Evolutionary conservation across 768 basidiomycete species (phyloP), one percentile per base, ranked within the genome.

Genomic region (Leccinum boreale): DNA sequence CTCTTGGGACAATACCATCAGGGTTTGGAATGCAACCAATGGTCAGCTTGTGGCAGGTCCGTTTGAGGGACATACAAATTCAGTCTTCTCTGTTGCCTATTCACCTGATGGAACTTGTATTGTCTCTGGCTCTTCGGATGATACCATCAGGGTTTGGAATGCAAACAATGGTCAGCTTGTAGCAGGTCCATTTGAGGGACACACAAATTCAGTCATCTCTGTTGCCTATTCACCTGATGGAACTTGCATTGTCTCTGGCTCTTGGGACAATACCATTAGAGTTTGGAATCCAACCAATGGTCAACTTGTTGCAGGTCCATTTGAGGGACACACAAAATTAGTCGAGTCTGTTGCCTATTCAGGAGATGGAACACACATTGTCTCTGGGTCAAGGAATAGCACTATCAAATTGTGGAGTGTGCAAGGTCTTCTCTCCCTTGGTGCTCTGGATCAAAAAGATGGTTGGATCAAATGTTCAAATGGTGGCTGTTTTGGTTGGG

Each of bases 231-330:
- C 42, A 44, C 42, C 42, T 44, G n/a, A 44, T 44, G 42, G 42
- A 9, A 44, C 9, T n/a, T 7, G 8, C 10, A 11, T 44, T 21
- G 19, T 5, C 17, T 44, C 42, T 44, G 42, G 42, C 42, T 44
- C 42, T 0, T 1, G 0, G 0, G 42, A 44, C 5, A 21, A 19
- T 0, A 19, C 19, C 10, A 44, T 44, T 0, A 4, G 42, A 3
- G 19, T 44, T 4, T 44, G 42, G 42, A 19, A 44, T 44, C 3
- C 42, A 44, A 19, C 9, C 17, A 44, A 4, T 21, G 42, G 42
- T 44, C n/a, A 44, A 1, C 4, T 9, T 19, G n/a, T 44, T 7
- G n/a, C n/a, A 44, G 42, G 8, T 10, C 42, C 42, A 44, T 21
- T 45, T 4, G 0, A 14, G 10, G 19, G 19, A 21, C 44, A 45